phyloP scores from a whole-genome alignment of 257 asterid genomes.

The Orobanche coerulescens region DNA sequence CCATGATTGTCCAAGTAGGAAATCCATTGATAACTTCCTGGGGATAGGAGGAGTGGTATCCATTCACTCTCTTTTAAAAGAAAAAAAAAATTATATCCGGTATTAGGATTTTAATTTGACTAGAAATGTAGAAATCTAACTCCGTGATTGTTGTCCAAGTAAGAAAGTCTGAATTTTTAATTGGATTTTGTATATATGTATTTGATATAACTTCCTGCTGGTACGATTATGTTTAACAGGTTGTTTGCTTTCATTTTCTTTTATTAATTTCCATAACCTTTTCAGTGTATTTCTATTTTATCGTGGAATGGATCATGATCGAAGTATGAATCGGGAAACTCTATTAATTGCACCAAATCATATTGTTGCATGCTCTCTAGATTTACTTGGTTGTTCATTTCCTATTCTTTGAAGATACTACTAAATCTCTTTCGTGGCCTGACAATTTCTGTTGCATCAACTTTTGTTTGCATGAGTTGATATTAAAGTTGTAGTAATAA shows the following conservation, averaged over 20 bases:
- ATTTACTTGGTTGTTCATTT: background rate
- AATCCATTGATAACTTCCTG: too few relatives aligned
- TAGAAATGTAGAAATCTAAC: background rate
- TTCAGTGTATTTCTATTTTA: background rate
- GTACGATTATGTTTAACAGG: background rate
- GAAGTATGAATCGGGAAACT: slow-evolving; percentile 7
- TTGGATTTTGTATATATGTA: background rate
- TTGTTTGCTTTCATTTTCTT: background rate
- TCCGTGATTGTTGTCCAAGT: background rate
- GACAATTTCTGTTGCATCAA: background rate
- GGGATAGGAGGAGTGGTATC: too few relatives aligned
- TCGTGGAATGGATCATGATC: slow-evolving; percentile 8
- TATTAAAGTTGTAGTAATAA: slow-evolving; percentile 14
- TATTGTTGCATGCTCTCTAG: background rate
- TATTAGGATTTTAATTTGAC: background rate
- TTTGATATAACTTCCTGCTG: background rate
- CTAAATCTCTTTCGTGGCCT: slow-evolving; percentile 5
- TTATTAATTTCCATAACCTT: slow-evolving; percentile 5
- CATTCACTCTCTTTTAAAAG: too few relatives aligned
- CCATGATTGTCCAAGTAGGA: too few relatives aligned
- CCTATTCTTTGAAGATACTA: background rate
- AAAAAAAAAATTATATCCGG: too few relatives aligned
- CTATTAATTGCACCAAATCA: background rate
- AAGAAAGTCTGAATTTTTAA: background rate
- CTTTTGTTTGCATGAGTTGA: background rate